phyloP scores from a whole-genome alignment of 768 basidiomycete genomes.

The Galerina sulciceps region DNA sequence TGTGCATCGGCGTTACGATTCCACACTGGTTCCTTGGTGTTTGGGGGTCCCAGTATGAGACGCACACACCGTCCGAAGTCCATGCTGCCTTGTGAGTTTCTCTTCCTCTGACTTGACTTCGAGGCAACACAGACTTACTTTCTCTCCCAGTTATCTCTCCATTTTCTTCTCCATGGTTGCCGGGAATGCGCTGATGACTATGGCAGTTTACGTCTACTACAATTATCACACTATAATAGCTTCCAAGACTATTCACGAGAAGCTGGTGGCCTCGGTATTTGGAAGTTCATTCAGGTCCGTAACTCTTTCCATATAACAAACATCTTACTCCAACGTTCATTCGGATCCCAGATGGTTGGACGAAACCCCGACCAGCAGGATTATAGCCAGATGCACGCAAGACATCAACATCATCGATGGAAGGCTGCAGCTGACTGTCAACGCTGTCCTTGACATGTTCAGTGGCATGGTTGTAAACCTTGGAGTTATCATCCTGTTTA shows the following conservation, averaged over 20 bases:
- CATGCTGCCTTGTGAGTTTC: conserved; percentile 39
- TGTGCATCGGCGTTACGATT: conserved; percentile 23
- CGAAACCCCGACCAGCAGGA: conserved; percentile 21
- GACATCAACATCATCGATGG: conserved; percentile 51
- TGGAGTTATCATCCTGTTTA: conserved; percentile 42
- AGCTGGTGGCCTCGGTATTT: conserved; percentile 17
- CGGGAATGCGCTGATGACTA: neutral
- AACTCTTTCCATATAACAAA: neutral
- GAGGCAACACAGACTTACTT: neutral
- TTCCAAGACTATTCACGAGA: conserved; percentile 13
- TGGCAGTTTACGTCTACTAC: conserved; percentile 5
- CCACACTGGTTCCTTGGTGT: conserved; percentile 48
- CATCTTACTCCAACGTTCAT: neutral
- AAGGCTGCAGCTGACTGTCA: conserved; percentile 31
- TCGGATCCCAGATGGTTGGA: conserved; percentile 18
- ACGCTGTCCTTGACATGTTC: conserved; percentile 29
- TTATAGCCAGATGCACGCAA: conserved; percentile 21
- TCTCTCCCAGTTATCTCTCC: conserved; percentile 45
- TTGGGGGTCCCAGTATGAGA: conserved; percentile 48
- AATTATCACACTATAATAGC: conserved; percentile 41
- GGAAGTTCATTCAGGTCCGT: conserved; percentile 19
- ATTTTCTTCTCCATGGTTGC: conserved; percentile 22
- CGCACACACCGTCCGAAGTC: conserved; percentile 32
- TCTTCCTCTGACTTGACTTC: conserved; percentile 5
- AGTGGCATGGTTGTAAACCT: conserved; percentile 42